Conservation (phyloP, 2,329 filamentous ascomycete genomes). For the Epichloe uncinata region DNA sequence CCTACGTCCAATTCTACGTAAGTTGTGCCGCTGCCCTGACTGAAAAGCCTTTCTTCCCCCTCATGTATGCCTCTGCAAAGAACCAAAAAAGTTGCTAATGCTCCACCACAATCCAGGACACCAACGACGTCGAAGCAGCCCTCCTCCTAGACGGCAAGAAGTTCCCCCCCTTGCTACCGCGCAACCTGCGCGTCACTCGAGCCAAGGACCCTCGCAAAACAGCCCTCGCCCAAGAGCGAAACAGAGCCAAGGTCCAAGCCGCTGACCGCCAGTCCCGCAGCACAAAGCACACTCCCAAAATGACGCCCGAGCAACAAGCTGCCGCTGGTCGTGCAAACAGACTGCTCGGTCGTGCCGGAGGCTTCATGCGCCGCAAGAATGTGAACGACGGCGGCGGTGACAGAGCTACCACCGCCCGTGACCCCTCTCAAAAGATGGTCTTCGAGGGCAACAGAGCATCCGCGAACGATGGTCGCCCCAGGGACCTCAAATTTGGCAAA, state of each 20-base stretch:
- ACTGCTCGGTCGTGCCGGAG: constrained; percentile 58
- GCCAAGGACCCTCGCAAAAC: constrained; percentile 63
- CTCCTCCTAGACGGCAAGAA: constrained; percentile 81
- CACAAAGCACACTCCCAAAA: constrained; percentile 54
- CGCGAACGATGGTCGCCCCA: constrained; percentile 49
- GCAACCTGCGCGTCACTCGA: constrained; percentile 71
- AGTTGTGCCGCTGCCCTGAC: constrained; percentile 13
- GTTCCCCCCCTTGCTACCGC: constrained; percentile 91
- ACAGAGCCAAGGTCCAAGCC: constrained; percentile 18
- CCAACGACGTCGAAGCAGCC: constrained; percentile 80
- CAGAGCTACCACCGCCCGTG: constrained; percentile 18
- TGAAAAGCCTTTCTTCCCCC: background rate
- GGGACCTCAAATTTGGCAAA: constrained; percentile 33
- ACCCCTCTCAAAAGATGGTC: constrained; percentile 51
- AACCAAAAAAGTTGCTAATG: background rate
- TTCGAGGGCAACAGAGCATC: constrained; percentile 72
- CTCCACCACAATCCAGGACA: constrained; percentile 38
- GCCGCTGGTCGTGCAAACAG: constrained; percentile 58
- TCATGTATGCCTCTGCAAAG: background rate
- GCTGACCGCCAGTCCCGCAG: constrained; percentile 25
- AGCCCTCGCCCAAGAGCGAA: constrained; percentile 28
- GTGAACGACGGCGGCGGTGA: constrained; percentile 10
- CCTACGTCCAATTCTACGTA: constrained; percentile 88
- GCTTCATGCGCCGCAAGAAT: constrained; percentile 30
- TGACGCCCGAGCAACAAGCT: constrained; percentile 55